These are phyloP conservation scores for Talaromyces verruculosus DNA, from an alignment of 2,329 filamentous ascomycete species.

Conservation along the genomic window DNA sequence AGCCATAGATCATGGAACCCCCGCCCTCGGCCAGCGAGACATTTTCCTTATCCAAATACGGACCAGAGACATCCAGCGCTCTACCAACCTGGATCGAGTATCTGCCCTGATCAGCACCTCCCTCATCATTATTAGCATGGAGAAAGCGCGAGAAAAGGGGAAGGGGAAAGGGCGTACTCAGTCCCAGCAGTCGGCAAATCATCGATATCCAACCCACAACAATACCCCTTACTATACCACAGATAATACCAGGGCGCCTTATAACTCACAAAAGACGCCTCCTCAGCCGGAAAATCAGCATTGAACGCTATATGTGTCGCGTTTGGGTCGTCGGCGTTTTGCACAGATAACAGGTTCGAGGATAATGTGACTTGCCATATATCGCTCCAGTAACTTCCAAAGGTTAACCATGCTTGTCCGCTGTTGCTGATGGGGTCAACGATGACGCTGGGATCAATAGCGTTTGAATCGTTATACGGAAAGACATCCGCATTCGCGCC, in stretches of 20 bases:
- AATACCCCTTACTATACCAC: conserved; percentile 44
- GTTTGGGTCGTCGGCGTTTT: conserved; percentile 26
- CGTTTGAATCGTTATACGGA: conserved; percentile 53
- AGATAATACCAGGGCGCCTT: conserved; percentile 39
- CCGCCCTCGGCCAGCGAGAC: conserved; percentile 33
- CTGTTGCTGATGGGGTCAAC: conserved; percentile 31
- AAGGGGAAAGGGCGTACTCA: neutral
- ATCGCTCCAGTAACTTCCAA: conserved; percentile 68
- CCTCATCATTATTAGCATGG: neutral
- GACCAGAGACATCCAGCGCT: conserved; percentile 34
- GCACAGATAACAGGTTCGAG: conserved; percentile 28
- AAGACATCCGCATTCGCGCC: conserved; percentile 30
- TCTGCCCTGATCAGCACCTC: conserved; percentile 20
- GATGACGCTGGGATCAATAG: conserved; percentile 61
- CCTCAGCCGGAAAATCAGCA: conserved; percentile 25
- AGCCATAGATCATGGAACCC: conserved; percentile 38
- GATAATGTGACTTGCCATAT: conserved; percentile 61
- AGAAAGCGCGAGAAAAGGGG: neutral
- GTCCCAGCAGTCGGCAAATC: conserved; percentile 29
- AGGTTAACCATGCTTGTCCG: conserved; percentile 53
- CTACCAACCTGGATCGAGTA: conserved; percentile 40
- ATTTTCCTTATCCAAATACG: conserved; percentile 37
- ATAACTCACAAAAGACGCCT: conserved; percentile 41
- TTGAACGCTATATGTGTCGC: conserved; percentile 32
- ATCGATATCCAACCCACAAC: conserved; percentile 32